These are phyloP conservation scores for Sclerotinia spermophila DNA, from an alignment of 2,329 filamentous ascomycete genomes.

Conservation along the genomic window DNA sequence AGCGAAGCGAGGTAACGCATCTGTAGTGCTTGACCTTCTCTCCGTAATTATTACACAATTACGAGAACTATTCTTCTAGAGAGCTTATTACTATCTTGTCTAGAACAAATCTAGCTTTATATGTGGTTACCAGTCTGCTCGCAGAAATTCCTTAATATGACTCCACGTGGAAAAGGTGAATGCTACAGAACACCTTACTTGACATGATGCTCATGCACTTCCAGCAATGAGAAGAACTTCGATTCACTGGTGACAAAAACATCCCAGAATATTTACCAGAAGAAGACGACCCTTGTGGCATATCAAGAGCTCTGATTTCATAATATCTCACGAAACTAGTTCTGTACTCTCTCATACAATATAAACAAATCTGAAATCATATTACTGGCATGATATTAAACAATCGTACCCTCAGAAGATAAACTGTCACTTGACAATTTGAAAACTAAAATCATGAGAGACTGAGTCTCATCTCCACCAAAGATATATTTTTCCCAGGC, in stretches of 20 bases:
- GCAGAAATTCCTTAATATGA: neutral
- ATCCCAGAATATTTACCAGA: no score
- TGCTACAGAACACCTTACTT: neutral
- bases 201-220: neutral
- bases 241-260: neutral
- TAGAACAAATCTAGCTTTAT: rapidly evolving
- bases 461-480: neutral
- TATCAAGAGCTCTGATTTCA: no score
- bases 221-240: neutral
- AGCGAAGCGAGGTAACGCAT: neutral
- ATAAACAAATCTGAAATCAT: rapidly evolving
- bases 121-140: neutral
- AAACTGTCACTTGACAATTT: rapidly evolving
- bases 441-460: neutral
- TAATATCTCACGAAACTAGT: no score
- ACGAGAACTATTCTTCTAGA: neutral
- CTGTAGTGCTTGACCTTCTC: neutral
- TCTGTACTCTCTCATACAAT: no score
- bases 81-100: neutral
- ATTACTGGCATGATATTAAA: neutral
- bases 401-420: neutral
- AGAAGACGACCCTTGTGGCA: no score
- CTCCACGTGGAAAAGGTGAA: neutral
- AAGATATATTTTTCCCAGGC: neutral
- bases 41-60: neutral